Base-by-base conservation (phyloP, 148 eudicot genomes). In the Silene uniflora region DNA sequence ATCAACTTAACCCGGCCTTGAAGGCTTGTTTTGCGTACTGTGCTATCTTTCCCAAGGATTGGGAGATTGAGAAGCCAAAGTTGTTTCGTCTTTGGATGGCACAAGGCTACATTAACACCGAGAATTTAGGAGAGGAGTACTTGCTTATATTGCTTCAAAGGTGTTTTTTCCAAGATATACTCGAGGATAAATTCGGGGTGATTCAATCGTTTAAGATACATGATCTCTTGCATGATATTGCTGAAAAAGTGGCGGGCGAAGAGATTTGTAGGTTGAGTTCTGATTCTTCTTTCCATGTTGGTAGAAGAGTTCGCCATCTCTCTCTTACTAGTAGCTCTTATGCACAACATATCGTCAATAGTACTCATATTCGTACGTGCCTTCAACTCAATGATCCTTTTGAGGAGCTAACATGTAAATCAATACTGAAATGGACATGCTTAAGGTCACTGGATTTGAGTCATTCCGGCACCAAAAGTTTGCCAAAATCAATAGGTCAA, bases 11-110 rank as follows among this genome's bases (percentile, higher is more conserved):
- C 27, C 10, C 54, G 9, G 16, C 72, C 1, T 44, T 68, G 22
- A 68, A 16, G 72, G 22, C 56, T 46, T 68, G 55, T 24, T 73
- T 78, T 73, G 70, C 66, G 19, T 55, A 59, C 11, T 66, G 76
- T n/a, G 72, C 81, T 39, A 4, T 78, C 5, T 55, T 78, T 25
- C 69, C 67, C 5, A 73, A 78, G 46, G 77, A 74, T 12, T 55
- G 54, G 42, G 11, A 24, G 12, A 60, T 73, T 2, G 23, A 54
- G 7, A 67, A 60, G 59, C 9, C 29, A n/a, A 25, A 18, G 39
- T n/a, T 78, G 66, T 52, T 78, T 46, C 8, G 24, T 3, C 67
- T 67, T 55, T 78, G 81, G 81, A 73, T 78, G 24, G 81, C 81
- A 35, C 72, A 55, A 56, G 59, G 77, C n/a, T 67, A 49, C 47